phyloP scores from a whole-genome alignment of 2,329 filamentous ascomycete genomes.

The Canariomyces notabilis region DNA sequence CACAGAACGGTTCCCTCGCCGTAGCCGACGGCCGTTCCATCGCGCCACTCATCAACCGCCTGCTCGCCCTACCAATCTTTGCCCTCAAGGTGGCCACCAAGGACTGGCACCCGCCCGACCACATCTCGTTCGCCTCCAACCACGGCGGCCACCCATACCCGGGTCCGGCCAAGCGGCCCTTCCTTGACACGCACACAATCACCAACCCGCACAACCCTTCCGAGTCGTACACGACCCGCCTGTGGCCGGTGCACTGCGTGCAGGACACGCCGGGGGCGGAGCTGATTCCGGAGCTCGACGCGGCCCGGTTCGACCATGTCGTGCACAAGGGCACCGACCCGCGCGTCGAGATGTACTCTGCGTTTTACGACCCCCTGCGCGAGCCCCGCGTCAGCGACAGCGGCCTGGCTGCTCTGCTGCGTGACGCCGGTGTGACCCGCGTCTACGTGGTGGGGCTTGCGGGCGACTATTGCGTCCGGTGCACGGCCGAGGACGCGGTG shows the following conservation, averaged over 20 bases:
- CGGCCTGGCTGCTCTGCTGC: slow-evolving; percentile 57
- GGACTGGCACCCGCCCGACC: slow-evolving; percentile 79
- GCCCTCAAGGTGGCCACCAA: slow-evolving; percentile 75
- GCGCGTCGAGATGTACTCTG: slow-evolving; percentile 88
- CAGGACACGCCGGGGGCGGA: slow-evolving; percentile 66
- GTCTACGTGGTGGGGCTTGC: slow-evolving; percentile 85
- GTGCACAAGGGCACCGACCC: slow-evolving; percentile 73
- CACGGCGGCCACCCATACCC: too few species aligned
- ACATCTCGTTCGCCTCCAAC: slow-evolving; percentile 85
- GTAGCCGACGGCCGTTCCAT: slow-evolving; percentile 70
- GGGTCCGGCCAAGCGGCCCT: slow-evolving; percentile 58
- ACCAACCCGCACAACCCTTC: slow-evolving; percentile 58
- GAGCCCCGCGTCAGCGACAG: slow-evolving; percentile 56
- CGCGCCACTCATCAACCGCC: slow-evolving; percentile 64
- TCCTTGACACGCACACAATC: slow-evolving; percentile 59
- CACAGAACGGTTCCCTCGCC: slow-evolving; percentile 75
- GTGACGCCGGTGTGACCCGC: slow-evolving; percentile 58
- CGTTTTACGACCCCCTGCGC: slow-evolving; percentile 76
- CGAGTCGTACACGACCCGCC: slow-evolving; percentile 59
- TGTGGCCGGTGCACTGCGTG: slow-evolving; percentile 93
- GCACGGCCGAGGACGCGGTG: slow-evolving; percentile 71
- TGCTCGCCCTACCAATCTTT: slow-evolving; percentile 69
- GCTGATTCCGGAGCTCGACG: slow-evolving; percentile 67
- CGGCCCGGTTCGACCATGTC: slow-evolving; percentile 54
- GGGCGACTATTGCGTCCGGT: slow-evolving; percentile 82